phyloP scores from a whole-genome alignment of 2,329 filamentous ascomycete species.

The Zymoseptoria brevis region DNA sequence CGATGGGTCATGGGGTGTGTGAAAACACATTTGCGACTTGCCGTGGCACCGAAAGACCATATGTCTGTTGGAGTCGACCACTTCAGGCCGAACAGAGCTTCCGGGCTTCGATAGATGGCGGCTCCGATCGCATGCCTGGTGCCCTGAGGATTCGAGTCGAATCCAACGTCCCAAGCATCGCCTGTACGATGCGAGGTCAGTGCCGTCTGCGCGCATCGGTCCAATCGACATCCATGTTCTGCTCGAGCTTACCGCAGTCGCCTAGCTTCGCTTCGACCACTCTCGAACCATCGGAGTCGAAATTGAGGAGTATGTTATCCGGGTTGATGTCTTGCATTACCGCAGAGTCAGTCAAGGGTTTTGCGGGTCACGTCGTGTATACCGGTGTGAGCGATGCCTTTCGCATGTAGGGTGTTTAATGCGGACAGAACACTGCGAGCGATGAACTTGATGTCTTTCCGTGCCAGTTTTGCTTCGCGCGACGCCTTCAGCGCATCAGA shows the following conservation, averaged over 20 bases:
- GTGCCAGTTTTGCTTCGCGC: conserved; percentile 4
- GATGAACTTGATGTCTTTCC: conserved; percentile 15
- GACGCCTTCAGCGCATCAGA: conserved; percentile 4
- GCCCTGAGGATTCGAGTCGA: conserved; percentile 10
- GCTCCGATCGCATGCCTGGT: conserved; percentile 29
- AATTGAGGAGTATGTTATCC: conserved; percentile 34
- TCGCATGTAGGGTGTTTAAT: conserved; percentile 21
- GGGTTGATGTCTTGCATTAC: conserved; percentile 28
- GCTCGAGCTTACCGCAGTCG: conserved; percentile 8
- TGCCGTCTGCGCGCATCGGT: not conserved
- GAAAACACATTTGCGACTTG: conserved; percentile 13
- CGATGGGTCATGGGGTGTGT: not conserved
- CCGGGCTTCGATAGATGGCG: conserved; percentile 33
- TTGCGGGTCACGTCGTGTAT: not conserved
- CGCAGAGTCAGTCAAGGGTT: conserved; percentile 10
- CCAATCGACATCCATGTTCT: conserved; percentile 1
- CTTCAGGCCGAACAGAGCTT: conserved; percentile 27
- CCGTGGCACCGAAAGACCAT: conserved; percentile 35
- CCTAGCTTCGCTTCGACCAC: conserved; percentile 30
- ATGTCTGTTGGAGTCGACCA: conserved; percentile 35
- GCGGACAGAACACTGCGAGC: conserved; percentile 21
- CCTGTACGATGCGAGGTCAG: conserved; percentile 3
- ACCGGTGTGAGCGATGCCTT: conserved; percentile 23
- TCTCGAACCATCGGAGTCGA: conserved; percentile 16
- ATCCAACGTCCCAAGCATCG: conserved; percentile 13